Conservation (phyloP, 129 eudicot genomes). For the Silybum marianum region DNA sequence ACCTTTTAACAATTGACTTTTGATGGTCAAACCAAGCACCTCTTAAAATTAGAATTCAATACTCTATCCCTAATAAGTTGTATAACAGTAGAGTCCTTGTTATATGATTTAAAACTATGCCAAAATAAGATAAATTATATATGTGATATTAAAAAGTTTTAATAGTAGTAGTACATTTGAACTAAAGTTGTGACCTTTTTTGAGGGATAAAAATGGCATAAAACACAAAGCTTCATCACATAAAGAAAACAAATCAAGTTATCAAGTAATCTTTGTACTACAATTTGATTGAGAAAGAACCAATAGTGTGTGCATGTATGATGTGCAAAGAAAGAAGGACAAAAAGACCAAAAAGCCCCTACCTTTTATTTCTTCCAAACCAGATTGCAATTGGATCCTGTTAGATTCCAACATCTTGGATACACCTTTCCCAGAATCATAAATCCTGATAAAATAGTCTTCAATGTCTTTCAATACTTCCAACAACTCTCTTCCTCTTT, state of each 20-base stretch:
- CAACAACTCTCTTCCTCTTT: conserved; percentile 84
- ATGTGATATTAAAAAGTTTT: neutral
- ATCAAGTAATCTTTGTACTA: neutral
- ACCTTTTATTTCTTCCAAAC: conserved; percentile 93
- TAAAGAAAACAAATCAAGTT: conserved; percentile 18
- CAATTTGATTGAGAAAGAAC: conserved; percentile 5
- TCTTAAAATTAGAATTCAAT: conserved; percentile 13
- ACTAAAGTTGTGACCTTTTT: conserved; percentile 11
- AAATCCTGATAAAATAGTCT: conserved; percentile 80
- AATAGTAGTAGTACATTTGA: neutral
- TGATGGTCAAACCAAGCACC: conserved; percentile 32
- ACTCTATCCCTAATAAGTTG: conserved; percentile 10
- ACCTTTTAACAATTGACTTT: conserved; percentile 20
- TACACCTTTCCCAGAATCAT: conserved; percentile 87
- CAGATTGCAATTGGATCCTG: conserved; percentile 77
- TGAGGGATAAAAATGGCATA: neutral
- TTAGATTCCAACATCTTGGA: conserved; percentile 91
- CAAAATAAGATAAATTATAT: neutral
- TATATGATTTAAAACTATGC: conserved; percentile 7
- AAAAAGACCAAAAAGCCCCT: conserved; percentile 33
- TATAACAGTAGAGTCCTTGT: neutral
- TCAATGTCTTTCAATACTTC: conserved; percentile 92
- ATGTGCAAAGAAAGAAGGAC: neutral
- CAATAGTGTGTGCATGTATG: neutral
- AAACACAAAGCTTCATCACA: conserved; percentile 20